phyloP scores from a whole-genome alignment of 164 flowering plant species.

The Annona squamosa region DNA sequence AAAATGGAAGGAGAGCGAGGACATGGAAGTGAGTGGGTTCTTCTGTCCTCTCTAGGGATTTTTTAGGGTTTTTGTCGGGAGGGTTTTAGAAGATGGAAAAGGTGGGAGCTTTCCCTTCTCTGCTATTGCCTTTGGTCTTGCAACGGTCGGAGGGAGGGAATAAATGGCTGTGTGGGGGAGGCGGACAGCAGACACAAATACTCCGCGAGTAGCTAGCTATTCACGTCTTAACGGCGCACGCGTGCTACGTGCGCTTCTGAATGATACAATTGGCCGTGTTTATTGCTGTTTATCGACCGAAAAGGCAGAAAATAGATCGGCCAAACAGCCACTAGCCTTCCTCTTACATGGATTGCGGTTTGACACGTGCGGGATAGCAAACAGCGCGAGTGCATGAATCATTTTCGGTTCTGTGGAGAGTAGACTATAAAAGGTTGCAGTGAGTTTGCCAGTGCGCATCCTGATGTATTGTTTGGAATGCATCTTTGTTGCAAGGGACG shows the following conservation, averaged over 20 bases:
- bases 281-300: too few relatives aligned
- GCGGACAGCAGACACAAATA: background rate
- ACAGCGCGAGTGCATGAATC: too few relatives aligned
- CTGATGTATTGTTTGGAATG: too few relatives aligned
- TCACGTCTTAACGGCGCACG: background rate
- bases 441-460: too few relatives aligned
- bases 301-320: too few relatives aligned
- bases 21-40: background rate
- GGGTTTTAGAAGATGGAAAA: background rate
- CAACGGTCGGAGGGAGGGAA: conserved; percentile 6
- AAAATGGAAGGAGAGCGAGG: background rate
- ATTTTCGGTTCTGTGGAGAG: too few relatives aligned
- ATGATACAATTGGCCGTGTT: background rate
- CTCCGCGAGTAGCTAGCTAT: background rate
- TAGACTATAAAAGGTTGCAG: too few relatives aligned
- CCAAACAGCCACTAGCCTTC: too few relatives aligned
- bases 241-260: background rate
- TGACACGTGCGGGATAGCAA: too few relatives aligned
- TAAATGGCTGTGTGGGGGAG: background rate
- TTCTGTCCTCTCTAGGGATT: background rate
- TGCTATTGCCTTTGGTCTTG: background rate
- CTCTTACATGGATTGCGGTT: too few relatives aligned
- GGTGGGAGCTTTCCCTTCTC: background rate
- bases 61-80: background rate
- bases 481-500: too few relatives aligned